Percentiles rank a stretch among this genome's conserved stretches.
Conservation (phyloP, 1,284 basidiomycete species). For the Cutaneotrichosporon sp. region DNA sequence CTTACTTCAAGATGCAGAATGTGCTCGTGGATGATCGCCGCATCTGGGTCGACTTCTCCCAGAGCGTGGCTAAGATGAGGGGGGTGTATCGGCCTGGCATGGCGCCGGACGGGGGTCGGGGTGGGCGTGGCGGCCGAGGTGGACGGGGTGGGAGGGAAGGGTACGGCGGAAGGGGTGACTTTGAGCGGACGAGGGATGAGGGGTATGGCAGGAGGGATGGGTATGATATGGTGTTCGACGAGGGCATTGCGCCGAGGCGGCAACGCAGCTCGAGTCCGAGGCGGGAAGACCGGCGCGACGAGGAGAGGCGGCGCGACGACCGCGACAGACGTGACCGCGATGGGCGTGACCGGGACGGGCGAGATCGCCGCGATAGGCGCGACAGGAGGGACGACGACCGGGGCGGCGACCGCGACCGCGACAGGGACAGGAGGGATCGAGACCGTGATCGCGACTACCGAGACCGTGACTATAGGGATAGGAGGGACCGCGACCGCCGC, state of each 20-base stretch:
- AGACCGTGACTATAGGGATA: not conserved
- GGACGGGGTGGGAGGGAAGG: slow-evolving; percentile 33
- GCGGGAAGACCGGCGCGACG: slow-evolving; percentile 10
- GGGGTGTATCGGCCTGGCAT: slow-evolving; percentile 39
- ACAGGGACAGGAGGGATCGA: slow-evolving; percentile 4
- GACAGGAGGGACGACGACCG: slow-evolving; percentile 15
- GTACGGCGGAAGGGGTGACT: slow-evolving; percentile 18
- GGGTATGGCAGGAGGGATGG: slow-evolving; percentile 11
- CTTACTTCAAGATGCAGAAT: slow-evolving; percentile 99
- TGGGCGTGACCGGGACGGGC: slow-evolving; percentile 9
- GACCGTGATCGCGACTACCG: slow-evolving; percentile 1
- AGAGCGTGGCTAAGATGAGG: slow-evolving; percentile 69
- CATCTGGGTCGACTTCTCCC: slow-evolving; percentile 98
- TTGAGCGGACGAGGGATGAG: slow-evolving; percentile 15
- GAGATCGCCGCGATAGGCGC: slow-evolving; percentile 6
- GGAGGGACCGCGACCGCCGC: not conserved
- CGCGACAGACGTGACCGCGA: slow-evolving; percentile 17
- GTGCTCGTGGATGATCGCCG: slow-evolving; percentile 96
- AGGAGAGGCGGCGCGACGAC: slow-evolving; percentile 15
- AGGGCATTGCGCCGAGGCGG: slow-evolving; percentile 10
- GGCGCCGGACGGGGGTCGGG: slow-evolving; percentile 23
- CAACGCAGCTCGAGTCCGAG: slow-evolving; percentile 24
- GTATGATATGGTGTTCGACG: slow-evolving; percentile 13
- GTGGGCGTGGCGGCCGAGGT: slow-evolving; percentile 26
- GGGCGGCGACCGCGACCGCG: slow-evolving; percentile 10